Evolutionary conservation across 768 basidiomycete genomes (phyloP).

Genomic region (Amanita rimosa): DNA sequence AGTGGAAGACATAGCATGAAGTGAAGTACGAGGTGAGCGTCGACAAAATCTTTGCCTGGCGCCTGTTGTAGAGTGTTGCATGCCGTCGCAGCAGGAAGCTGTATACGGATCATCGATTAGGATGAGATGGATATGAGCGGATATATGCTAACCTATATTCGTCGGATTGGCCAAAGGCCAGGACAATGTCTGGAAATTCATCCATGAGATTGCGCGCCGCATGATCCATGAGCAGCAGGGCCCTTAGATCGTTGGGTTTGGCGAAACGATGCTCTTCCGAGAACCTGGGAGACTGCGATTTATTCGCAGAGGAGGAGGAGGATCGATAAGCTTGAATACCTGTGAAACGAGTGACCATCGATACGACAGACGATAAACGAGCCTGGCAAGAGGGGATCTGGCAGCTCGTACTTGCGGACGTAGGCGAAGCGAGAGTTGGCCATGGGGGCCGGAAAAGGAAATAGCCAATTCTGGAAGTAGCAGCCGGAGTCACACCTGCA

Average conservation of each 20-base stretch:
- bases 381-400: slow-evolving; percentile 74
- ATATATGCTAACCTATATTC: slow-evolving; percentile 68
- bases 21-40: slow-evolving; percentile 84
- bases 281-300: slow-evolving; percentile 39
- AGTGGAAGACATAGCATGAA: slow-evolving; percentile 80
- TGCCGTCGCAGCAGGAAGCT: slow-evolving; percentile 82
- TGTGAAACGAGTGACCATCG: slow-evolving; percentile 92
- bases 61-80: slow-evolving; percentile 73
- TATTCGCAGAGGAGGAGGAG: background rate
- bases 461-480: background rate
- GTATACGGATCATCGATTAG: slow-evolving; percentile 6
- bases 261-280: slow-evolving; percentile 71
- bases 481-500: slow-evolving; percentile 3
- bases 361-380: slow-evolving; percentile 80
- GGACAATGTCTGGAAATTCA: slow-evolving; percentile 70
- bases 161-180: slow-evolving; percentile 94
- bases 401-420: slow-evolving; percentile 81
- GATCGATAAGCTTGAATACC: slow-evolving; percentile 30
- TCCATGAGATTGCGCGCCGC: slow-evolving; percentile 78
- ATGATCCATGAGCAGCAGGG: slow-evolving; percentile 84
- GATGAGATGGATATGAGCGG: background rate
- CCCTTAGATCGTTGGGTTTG: slow-evolving; percentile 89
- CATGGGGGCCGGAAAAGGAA: slow-evolving; percentile 34
- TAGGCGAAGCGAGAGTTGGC: slow-evolving; percentile 90
- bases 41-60: slow-evolving; percentile 78